Conservation (phyloP, 176 grass and related monocot species). For the Calamus simplicifolius region DNA sequence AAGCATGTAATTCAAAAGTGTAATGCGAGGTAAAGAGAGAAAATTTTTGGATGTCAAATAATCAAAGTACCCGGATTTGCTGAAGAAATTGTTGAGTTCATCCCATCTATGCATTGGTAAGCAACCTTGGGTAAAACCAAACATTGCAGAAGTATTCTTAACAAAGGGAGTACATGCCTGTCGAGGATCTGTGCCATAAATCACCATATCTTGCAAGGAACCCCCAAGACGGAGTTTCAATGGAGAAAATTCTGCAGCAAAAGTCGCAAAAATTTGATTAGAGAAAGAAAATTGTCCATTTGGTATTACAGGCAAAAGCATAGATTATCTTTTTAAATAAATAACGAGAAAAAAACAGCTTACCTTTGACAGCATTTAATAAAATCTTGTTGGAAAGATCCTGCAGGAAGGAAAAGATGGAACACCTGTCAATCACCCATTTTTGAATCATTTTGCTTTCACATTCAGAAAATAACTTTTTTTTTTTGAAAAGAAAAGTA, state of each 20-base stretch:
- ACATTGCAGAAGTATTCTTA: slow-evolving; percentile 61
- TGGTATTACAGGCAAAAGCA: background rate
- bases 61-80: slow-evolving; percentile 48
- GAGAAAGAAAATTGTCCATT: background rate
- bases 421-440: slow-evolving; percentile 36
- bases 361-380: slow-evolving; percentile 80
- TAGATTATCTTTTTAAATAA: background rate
- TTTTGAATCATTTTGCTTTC: background rate
- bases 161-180: slow-evolving; percentile 48
- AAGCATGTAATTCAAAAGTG: no score
- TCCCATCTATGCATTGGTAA: slow-evolving; percentile 86
- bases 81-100: slow-evolving; percentile 75
- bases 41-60: background rate
- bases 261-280: background rate
- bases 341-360: background rate
- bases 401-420: slow-evolving; percentile 42
- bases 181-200: slow-evolving; percentile 35
- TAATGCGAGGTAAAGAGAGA: no score
- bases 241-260: slow-evolving; percentile 75
- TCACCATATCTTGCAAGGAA: slow-evolving; percentile 69
- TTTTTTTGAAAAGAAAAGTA: no score
- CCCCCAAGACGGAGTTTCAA: slow-evolving; percentile 81
- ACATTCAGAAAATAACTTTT: no score
- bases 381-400: slow-evolving; percentile 72
- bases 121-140: slow-evolving; percentile 72